Conservation (phyloP, 1,139 yeast species). For the Nakaseomyces sp. region DNA sequence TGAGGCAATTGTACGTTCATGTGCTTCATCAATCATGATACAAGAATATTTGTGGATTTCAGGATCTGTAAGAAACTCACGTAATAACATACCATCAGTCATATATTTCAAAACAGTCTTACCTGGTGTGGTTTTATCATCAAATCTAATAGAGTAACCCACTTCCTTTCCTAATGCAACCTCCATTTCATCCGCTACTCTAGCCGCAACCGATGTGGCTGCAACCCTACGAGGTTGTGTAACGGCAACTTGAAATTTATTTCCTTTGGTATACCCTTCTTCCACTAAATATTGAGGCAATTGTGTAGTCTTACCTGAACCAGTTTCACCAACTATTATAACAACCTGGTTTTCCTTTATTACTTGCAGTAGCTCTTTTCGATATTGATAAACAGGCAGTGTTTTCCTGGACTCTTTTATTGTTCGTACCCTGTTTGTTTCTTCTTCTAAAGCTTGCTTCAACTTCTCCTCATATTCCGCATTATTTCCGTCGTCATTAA, state of each 20-base stretch:
- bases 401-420: conserved; percentile 34
- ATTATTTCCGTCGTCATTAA: conserved; percentile 11
- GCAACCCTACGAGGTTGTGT: conserved; percentile 74
- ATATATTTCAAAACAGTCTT: conserved; percentile 59
- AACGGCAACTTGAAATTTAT: conserved; percentile 50
- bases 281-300: conserved; percentile 80
- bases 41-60: conserved; percentile 61
- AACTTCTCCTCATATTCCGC: conserved; percentile 28
- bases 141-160: conserved; percentile 61
- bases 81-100: conserved; percentile 87
- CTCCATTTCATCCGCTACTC: conserved; percentile 61
- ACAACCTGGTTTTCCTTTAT: conserved; percentile 61
- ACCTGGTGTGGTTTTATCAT: conserved; percentile 43
- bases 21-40: conserved; percentile 94
- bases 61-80: conserved; percentile 79
- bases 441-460: conserved; percentile 33
- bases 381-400: conserved; percentile 59
- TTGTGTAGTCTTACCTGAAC: conserved; percentile 96
- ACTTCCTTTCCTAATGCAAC: conserved; percentile 53
- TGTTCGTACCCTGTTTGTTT: conserved; percentile 35
- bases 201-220: conserved; percentile 57
- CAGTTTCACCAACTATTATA: conserved; percentile 93
- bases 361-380: conserved; percentile 48
- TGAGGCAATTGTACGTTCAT: conserved; percentile 87
- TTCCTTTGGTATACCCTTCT: conserved; percentile 57